Evolutionary conservation across 2,329 filamentous ascomycete genomes (phyloP).

Genomic region (Neocatenulostroma microsporum): DNA sequence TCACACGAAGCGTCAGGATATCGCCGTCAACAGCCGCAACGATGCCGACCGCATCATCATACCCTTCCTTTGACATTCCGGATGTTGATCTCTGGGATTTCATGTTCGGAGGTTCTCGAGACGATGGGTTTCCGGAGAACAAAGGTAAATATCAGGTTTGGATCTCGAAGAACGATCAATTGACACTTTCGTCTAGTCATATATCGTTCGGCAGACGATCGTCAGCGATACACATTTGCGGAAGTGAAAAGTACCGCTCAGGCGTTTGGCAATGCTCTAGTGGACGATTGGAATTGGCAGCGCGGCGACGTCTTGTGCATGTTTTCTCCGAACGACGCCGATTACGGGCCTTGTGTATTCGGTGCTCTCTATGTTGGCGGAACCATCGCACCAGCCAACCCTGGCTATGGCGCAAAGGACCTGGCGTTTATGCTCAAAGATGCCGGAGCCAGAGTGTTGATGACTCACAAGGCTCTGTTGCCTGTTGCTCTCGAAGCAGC

Average conservation of each 20-base stretch:
- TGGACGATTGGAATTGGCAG: slow-evolving; percentile 65
- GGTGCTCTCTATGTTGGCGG: slow-evolving; percentile 78
- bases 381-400: slow-evolving; percentile 76
- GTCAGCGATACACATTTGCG: slow-evolving; percentile 59
- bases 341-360: slow-evolving; percentile 69
- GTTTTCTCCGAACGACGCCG: slow-evolving; percentile 79
- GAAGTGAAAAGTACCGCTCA: slow-evolving; percentile 58
- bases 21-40: slow-evolving; percentile 10
- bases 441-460: slow-evolving; percentile 63
- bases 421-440: slow-evolving; percentile 77
- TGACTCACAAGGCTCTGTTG: slow-evolving; percentile 64
- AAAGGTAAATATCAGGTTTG: slow-evolving; percentile 67
- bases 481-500: slow-evolving; percentile 60
- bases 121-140: slow-evolving; percentile 56
- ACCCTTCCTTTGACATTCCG: slow-evolving; percentile 60
- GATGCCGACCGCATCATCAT: slow-evolving; percentile 64
- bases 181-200: slow-evolving; percentile 6
- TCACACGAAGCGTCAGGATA: too few relatives aligned
- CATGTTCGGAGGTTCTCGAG: slow-evolving; percentile 61
- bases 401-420: slow-evolving; percentile 74
- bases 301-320: slow-evolving; percentile 76
- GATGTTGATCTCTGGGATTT: slow-evolving; percentile 69
- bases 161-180: too few relatives aligned
- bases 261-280: slow-evolving; percentile 73
- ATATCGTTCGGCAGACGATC: slow-evolving; percentile 7